Conservation (phyloP, 371 early-diverging fungal species). For the Zychaea mexicana region DNA sequence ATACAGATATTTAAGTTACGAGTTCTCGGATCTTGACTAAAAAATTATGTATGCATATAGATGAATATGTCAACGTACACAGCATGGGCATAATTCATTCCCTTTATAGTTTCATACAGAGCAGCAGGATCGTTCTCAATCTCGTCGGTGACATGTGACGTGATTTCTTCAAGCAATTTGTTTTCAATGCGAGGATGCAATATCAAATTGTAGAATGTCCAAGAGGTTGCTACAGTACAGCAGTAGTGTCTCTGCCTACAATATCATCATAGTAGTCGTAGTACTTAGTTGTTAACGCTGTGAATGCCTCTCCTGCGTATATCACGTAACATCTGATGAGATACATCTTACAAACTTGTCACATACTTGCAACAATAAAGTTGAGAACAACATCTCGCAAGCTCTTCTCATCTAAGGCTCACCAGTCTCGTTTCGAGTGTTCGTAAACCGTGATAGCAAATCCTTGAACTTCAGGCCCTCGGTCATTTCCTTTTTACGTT, state of each 20-base stretch:
- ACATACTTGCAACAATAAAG: slow-evolving; percentile 61
- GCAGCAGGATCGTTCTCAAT: slow-evolving; percentile 23
- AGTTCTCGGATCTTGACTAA: too few species aligned
- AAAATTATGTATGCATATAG: too few species aligned
- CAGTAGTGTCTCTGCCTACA: slow-evolving; percentile 67
- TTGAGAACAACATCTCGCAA: slow-evolving; percentile 72
- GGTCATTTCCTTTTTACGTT: slow-evolving; percentile 40
- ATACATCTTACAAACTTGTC: too few species aligned
- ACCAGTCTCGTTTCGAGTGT: slow-evolving; percentile 55
- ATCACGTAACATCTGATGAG: too few species aligned
- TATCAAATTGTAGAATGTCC: slow-evolving; percentile 67
- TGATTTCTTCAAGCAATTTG: slow-evolving; percentile 62
- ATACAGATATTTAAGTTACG: too few species aligned
- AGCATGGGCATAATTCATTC: slow-evolving; percentile 62
- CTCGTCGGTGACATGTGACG: slow-evolving; percentile 26
- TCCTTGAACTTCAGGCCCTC: slow-evolving; percentile 53
- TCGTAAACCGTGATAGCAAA: slow-evolving; percentile 65
- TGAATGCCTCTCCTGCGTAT: too few species aligned
- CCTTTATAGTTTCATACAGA: slow-evolving; percentile 47
- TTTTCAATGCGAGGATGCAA: slow-evolving; percentile 54
- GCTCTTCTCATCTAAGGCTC: slow-evolving; percentile 49
- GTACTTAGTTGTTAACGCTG: too few species aligned
- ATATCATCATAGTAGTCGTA: too few species aligned
- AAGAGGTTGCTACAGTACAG: slow-evolving; percentile 72
- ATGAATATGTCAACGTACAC: slow-evolving; percentile 48